Conservation (phyloP, 495 filamentous ascomycete genomes). For the Penicillium atrosanguineum region DNA sequence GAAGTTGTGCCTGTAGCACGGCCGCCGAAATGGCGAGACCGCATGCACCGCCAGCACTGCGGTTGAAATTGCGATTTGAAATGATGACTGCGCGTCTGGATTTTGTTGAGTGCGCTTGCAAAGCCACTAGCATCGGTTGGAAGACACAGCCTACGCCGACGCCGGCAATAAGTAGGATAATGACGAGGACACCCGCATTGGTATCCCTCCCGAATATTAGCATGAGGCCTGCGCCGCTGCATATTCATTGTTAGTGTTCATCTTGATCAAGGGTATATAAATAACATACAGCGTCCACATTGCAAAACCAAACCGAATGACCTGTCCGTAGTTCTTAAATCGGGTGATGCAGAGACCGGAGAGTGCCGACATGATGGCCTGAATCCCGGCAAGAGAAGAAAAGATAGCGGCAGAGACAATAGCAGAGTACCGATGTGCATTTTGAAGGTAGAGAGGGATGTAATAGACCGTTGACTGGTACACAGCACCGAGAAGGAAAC, state of each 20-base stretch:
- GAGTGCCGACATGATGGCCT: conserved; percentile 44
- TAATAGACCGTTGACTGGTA: conserved; percentile 53
- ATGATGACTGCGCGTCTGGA: conserved; percentile 47
- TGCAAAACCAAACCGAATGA: conserved; percentile 4
- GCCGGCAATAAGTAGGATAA: conserved; percentile 50
- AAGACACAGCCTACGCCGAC: conserved; percentile 44
- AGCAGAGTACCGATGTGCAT: conserved; percentile 41
- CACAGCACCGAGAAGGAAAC: conserved; percentile 53
- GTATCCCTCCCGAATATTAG: conserved; percentile 45
- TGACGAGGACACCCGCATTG: conserved; percentile 39
- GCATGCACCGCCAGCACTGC: conserved; percentile 44
- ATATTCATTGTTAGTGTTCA: not conserved
- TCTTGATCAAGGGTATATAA: not conserved
- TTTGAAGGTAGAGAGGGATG: conserved; percentile 49
- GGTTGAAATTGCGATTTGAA: conserved; percentile 47
- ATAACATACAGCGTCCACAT: conserved; percentile 5
- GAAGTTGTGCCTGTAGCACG: conserved; percentile 36
- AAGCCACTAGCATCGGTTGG: conserved; percentile 35
- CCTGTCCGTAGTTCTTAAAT: conserved; percentile 11
- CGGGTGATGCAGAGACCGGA: conserved; percentile 54
- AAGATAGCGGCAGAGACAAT: conserved; percentile 44
- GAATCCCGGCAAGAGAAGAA: conserved; percentile 45
- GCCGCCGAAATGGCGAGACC: conserved; percentile 47
- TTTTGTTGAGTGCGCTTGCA: conserved; percentile 46
- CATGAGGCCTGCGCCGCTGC: conserved; percentile 45